A percentile compares a stretch with the other conserved stretches of the same genome.
Evolutionary conservation across 805 yeast species (phyloP).

Genomic region (Metschnikowia aberdeeniae): DNA sequence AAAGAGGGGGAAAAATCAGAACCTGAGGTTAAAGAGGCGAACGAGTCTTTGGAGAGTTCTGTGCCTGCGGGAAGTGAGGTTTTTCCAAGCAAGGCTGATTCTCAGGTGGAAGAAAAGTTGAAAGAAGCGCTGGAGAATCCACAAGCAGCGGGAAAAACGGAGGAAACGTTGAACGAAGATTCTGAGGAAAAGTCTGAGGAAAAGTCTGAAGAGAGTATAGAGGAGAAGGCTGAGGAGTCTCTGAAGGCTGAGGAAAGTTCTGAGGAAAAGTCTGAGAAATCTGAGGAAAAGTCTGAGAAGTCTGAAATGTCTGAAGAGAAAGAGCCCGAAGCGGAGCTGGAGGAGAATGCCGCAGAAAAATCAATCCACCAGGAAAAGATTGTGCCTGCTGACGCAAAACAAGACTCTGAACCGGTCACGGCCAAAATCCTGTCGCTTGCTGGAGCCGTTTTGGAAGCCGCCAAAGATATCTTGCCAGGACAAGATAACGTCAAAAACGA

Average conservation of each 20-base stretch:
- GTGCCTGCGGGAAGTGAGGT: background rate
- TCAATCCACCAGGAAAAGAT: too few species aligned
- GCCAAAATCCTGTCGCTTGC: constrained; percentile 1
- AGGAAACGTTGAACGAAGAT: background rate
- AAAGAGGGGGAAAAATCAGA: constrained; percentile 4
- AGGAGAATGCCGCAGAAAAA: too few species aligned
- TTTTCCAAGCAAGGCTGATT: background rate
- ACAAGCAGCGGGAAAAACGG: background rate
- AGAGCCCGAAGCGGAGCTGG: too few species aligned
- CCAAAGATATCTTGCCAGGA: constrained; percentile 1
- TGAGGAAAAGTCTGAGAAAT: background rate
- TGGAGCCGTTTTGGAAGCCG: background rate
- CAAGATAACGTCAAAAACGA: background rate
- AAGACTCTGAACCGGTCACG: background rate
- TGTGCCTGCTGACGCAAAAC: background rate
- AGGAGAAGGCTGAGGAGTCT: background rate
- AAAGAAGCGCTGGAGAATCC: background rate
- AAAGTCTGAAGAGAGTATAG: background rate
- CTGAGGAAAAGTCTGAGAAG: background rate
- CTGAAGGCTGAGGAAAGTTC: constrained; percentile 2
- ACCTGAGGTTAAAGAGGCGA: background rate
- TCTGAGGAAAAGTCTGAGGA: background rate
- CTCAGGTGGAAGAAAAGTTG: constrained; percentile 1
- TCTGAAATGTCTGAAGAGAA: background rate
- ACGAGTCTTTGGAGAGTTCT: background rate